Evolutionary conservation across 768 basidiomycete species (phyloP).

Genomic region (Boletus sensibilis): DNA sequence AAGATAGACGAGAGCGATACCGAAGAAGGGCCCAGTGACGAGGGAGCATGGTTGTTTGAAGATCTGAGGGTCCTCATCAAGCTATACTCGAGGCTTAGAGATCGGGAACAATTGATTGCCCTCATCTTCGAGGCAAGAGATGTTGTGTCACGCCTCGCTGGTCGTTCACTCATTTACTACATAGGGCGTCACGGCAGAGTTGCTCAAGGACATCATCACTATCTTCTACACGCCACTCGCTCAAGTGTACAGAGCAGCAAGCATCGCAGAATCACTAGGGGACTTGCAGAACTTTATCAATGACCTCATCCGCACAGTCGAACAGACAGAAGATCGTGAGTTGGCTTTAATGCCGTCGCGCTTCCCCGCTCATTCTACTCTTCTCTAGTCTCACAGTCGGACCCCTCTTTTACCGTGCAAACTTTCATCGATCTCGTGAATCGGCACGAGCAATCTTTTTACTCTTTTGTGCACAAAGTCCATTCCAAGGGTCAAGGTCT

Average conservation of each 20-base stretch:
- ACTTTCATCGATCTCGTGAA: constrained; percentile 90
- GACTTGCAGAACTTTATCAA: constrained; percentile 94
- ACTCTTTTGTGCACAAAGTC: constrained; percentile 96
- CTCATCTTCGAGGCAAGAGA: constrained; percentile 85
- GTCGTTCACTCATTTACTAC: constrained; percentile 1
- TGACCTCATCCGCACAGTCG: constrained; percentile 93
- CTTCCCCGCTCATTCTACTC: constrained; percentile 1
- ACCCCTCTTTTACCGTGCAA: constrained; percentile 85
- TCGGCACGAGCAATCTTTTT: constrained; percentile 94
- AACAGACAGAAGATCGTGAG: constrained; percentile 86
- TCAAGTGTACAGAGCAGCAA: constrained; percentile 96
- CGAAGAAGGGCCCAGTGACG: constrained; percentile 88
- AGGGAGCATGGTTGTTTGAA: constrained; percentile 96
- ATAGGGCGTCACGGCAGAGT: constrained; percentile 90
- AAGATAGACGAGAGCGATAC: constrained; percentile 62
- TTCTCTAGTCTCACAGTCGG: constrained; percentile 68
- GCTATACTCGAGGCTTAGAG: constrained; percentile 75
- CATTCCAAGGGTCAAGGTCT: constrained; percentile 94
- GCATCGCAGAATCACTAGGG: constrained; percentile 88
- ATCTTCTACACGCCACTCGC: constrained; percentile 97
- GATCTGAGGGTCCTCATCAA: constrained; percentile 80
- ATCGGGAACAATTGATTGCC: constrained; percentile 89
- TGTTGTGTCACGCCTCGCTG: background rate
- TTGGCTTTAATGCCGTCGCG: constrained; percentile 9
- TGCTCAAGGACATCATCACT: constrained; percentile 97